Percentiles rank a stretch among this genome's conserved stretches.
These are phyloP conservation scores for Raffaelea deltoideospora DNA, from an alignment of 2,329 filamentous ascomycete species.

Conservation along the genomic window DNA sequence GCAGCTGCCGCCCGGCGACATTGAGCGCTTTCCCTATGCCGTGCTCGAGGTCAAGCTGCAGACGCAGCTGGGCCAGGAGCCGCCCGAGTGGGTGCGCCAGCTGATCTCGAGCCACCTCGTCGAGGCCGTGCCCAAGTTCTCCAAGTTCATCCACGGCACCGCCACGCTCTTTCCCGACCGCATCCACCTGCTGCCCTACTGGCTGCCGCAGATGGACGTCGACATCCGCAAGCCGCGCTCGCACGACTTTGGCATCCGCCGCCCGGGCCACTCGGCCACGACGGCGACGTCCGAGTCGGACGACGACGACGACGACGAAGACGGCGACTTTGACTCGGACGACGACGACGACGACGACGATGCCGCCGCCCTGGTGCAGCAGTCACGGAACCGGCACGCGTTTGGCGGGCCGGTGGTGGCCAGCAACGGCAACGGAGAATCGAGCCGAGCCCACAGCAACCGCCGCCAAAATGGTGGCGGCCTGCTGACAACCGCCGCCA, in stretches of 20 bases:
- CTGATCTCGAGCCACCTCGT: slow-evolving; percentile 87
- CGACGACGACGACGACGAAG: slow-evolving; percentile 55
- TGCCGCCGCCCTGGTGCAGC: slow-evolving; percentile 15
- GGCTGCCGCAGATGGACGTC: slow-evolving; percentile 96
- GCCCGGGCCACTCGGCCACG: slow-evolving; percentile 59
- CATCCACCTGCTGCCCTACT: slow-evolving; percentile 86
- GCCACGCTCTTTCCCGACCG: slow-evolving; percentile 73
- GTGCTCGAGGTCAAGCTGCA: slow-evolving; percentile 95
- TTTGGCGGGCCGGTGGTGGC: background rate
- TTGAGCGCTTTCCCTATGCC: slow-evolving; percentile 88
- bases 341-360: slow-evolving; percentile 50
- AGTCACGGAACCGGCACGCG: slow-evolving; percentile 16
- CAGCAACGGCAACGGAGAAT: slow-evolving; percentile 7
- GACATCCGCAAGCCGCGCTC: slow-evolving; percentile 89
- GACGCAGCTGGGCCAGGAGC: slow-evolving; percentile 87
- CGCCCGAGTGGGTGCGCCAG: slow-evolving; percentile 91
- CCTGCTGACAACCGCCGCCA: slow-evolving; percentile 25
- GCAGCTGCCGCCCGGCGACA: slow-evolving; percentile 70
- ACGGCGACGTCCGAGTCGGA: slow-evolving; percentile 68
- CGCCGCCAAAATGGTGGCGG: no score
- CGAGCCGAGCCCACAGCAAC: no score
- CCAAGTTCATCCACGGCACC: slow-evolving; percentile 95
- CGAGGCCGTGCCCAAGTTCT: slow-evolving; percentile 98
- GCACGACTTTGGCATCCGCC: slow-evolving; percentile 80
- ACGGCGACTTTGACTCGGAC: slow-evolving; percentile 44